These are phyloP conservation scores for Mycena metata DNA, from an alignment of 768 basidiomycete species.

Conservation along the genomic window DNA sequence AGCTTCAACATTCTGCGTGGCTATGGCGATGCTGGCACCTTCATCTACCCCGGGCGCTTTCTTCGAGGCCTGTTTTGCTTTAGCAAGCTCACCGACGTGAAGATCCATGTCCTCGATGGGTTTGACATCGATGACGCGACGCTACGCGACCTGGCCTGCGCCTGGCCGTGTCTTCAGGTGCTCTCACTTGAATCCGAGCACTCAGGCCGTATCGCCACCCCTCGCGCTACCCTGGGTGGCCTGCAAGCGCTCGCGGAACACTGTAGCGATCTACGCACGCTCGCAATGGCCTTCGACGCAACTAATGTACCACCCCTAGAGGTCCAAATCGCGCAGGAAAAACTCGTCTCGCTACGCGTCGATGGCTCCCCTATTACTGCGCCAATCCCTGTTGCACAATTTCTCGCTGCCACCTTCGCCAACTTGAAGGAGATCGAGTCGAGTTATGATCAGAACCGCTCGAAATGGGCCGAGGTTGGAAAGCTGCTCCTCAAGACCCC, in stretches of 20 bases:
- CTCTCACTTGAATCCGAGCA: not conserved
- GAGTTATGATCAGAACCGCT: not conserved
- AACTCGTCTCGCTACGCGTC: not conserved
- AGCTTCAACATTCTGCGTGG: not conserved
- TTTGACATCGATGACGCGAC: not conserved
- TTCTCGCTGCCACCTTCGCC: not conserved
- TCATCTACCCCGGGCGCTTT: not conserved
- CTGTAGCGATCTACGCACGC: not conserved
- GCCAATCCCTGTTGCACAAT: not conserved
- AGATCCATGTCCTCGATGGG: not conserved
- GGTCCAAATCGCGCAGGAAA: not conserved
- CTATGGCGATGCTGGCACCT: not conserved
- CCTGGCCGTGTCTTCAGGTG: slow-evolving; percentile 1
- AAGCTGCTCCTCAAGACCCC: not conserved
- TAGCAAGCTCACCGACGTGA: not conserved
- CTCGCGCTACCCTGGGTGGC: not conserved
- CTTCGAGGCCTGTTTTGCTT: not conserved
- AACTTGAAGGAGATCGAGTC: not conserved
- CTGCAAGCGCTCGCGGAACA: not conserved
- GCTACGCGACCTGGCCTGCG: not conserved
- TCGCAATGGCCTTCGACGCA: not conserved
- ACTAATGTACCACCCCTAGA: not conserved
- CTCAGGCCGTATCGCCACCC: not conserved
- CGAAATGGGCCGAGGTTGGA: not conserved
- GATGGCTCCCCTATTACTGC: not conserved